A percentile compares a stretch with the other conserved stretches of the same genome.
Conservation (phyloP, 768 basidiomycete genomes). For the Cyclocybe aegerita region DNA sequence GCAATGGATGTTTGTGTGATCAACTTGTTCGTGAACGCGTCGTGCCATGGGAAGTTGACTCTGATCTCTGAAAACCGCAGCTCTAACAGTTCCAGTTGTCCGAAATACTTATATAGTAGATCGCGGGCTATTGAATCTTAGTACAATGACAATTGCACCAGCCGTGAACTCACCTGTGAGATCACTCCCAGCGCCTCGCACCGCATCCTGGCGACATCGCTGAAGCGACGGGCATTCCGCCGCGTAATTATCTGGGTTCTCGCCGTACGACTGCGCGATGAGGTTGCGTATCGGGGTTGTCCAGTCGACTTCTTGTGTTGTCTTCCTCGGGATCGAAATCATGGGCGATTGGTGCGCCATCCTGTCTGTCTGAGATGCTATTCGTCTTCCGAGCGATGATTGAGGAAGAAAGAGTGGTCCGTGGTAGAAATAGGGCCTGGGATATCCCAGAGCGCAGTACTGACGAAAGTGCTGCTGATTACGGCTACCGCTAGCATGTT, state of each 20-base stretch:
- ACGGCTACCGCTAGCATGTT: neutral
- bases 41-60: slow-evolving; percentile 95
- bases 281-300: slow-evolving; percentile 81
- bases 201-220: slow-evolving; percentile 93
- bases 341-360: slow-evolving; percentile 86
- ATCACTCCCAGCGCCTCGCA: slow-evolving; percentile 94
- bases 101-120: slow-evolving; percentile 98
- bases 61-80: slow-evolving; percentile 95
- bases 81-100: slow-evolving; percentile 96
- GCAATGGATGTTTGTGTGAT: slow-evolving; percentile 96
- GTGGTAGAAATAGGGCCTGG: no score
- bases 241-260: slow-evolving; percentile 86
- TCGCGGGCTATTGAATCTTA: slow-evolving; percentile 62
- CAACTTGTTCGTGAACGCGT: slow-evolving; percentile 93
- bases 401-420: neutral
- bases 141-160: neutral
- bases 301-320: slow-evolving; percentile 98
- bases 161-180: slow-evolving; percentile 64
- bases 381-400: neutral
- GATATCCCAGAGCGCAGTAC: no score
- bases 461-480: neutral
- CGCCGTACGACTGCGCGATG: slow-evolving; percentile 91
- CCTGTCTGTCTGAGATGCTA: slow-evolving; percentile 5
- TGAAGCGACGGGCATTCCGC: slow-evolving; percentile 84
- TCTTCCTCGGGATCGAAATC: slow-evolving; percentile 90